phyloP scores from a whole-genome alignment of 768 basidiomycete species.

The Rhizopogon vesiculosus region DNA sequence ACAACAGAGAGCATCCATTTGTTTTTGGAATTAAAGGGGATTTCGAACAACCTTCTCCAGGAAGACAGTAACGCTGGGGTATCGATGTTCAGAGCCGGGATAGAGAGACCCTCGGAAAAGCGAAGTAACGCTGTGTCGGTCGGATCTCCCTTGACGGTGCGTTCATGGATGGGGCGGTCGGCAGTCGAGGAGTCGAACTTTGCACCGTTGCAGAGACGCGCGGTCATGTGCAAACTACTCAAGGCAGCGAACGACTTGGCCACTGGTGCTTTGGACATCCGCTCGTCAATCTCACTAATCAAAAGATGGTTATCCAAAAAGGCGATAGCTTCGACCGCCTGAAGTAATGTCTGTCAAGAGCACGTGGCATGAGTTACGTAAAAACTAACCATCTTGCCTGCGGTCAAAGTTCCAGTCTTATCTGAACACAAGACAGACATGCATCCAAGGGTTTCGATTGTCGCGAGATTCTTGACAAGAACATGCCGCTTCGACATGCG shows the following conservation, averaged over 20 bases:
- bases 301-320: constrained; percentile 26
- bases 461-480: constrained; percentile 47
- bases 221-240: constrained; percentile 30
- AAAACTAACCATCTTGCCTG: constrained; percentile 39
- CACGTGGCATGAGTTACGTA: background rate
- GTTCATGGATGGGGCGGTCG: constrained; percentile 25
- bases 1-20: constrained; percentile 55
- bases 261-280: constrained; percentile 5
- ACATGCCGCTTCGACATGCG: constrained; percentile 45
- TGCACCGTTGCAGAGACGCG: constrained; percentile 57
- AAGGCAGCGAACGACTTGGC: constrained; percentile 20
- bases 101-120: constrained; percentile 33
- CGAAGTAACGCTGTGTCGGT: constrained; percentile 52
- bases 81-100: constrained; percentile 18
- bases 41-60: constrained; percentile 27
- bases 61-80: constrained; percentile 15
- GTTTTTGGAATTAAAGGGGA: constrained; percentile 46
- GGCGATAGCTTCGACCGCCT: constrained; percentile 38
- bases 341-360: background rate
- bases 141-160: constrained; percentile 40
- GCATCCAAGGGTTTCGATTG: constrained; percentile 49
- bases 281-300: constrained; percentile 15
- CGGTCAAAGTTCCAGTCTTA: constrained; percentile 50
- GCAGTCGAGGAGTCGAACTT: constrained; percentile 35
- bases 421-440: constrained; percentile 52